Evolutionary conservation across 2,329 filamentous ascomycete genomes (phyloP), one percentile per base, ranked within the genome.

Genomic region (Lasiodiplodia hormozganensis): DNA sequence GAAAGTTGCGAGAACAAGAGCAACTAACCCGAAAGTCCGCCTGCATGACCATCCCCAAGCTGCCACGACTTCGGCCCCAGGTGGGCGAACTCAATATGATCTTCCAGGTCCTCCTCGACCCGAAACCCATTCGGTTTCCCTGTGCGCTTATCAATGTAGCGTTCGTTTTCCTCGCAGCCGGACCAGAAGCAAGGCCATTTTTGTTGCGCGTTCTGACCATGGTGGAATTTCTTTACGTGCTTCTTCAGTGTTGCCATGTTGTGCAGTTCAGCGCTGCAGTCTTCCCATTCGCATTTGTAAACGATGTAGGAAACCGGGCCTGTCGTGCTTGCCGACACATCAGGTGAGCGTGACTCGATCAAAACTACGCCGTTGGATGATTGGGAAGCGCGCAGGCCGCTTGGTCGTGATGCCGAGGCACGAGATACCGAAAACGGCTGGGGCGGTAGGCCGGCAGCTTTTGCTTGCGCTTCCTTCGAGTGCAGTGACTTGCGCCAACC

Each of bases 161-260:
- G 69, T 3, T 75, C 70, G 51, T 76, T 70, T 51, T 72, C 75
- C 8, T 76, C 72, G 71, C 85, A 87, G 5, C 74, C 74, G 14
- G 72, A 74, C 85, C 85, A 87, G 16, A 77, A 74, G 71, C 85
- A 87, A 0, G 60, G 58, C 28, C 62, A 68, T 18, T 36, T 56
- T 6, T 56, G 54, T 49, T 62, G 14, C 18, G 16, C 18, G 11
- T 68, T 62, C 8, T 56, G 21, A 18, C 23, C 7, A 18, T 52
- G 34, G 72, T 91, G 89, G 4, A 86, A 76, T 72, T 88, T 89
- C 64, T 81, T 74, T 6, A 89, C 76, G 74, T 91, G 89, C 68
- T 86, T 86, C 70, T 84, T 84, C 6, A 91, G 78, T 0, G 85
- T 87, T 10, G 85, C 83, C 16, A 90, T 76, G 71, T 90, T 90